A percentile compares a stretch with the other conserved stretches of the same genome.
phyloP scores from a whole-genome alignment of 768 basidiomycete species.

The Suillus alpinus region DNA sequence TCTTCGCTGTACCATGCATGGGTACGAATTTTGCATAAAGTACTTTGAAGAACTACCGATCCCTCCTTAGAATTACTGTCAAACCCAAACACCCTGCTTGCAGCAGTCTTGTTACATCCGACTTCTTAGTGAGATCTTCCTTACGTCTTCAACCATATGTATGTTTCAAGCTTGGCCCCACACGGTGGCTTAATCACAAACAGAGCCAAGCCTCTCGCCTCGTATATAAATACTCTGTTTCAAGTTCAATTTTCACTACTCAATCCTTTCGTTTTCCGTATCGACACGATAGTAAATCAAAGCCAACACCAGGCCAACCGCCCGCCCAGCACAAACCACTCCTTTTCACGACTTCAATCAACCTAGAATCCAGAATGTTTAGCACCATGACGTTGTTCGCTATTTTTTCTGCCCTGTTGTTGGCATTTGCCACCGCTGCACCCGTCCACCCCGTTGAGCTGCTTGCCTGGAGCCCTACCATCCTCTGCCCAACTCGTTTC shows the following conservation, averaged over 20 bases:
- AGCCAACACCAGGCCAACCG: background rate
- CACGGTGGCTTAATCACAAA: conserved; percentile 10
- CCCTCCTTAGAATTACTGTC: background rate
- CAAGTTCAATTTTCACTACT: background rate
- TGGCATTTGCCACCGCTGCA: conserved; percentile 26
- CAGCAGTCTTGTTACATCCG: background rate
- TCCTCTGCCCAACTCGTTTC: conserved; percentile 36
- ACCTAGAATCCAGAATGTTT: conserved; percentile 18
- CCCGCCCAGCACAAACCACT: conserved; percentile 14
- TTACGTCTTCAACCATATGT: background rate
- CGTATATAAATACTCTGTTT: conserved; percentile 18
- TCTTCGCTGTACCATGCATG: background rate
- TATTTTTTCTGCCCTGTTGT: conserved; percentile 31
- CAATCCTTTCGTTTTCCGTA: background rate
- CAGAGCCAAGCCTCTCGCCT: conserved; percentile 17
- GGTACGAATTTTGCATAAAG: background rate
- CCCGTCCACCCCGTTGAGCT: conserved; percentile 28
- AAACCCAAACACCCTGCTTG: background rate
- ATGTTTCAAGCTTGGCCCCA: background rate
- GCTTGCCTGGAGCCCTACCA: conserved; percentile 39
- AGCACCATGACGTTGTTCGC: conserved; percentile 11
- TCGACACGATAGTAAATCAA: no score
- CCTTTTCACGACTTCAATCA: conserved; percentile 15
- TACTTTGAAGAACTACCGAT: background rate
- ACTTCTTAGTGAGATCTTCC: background rate